Evolutionary conservation across 768 basidiomycete genomes (phyloP), one percentile per base, ranked within the genome.

Genomic region (Calocybe cyanea): DNA sequence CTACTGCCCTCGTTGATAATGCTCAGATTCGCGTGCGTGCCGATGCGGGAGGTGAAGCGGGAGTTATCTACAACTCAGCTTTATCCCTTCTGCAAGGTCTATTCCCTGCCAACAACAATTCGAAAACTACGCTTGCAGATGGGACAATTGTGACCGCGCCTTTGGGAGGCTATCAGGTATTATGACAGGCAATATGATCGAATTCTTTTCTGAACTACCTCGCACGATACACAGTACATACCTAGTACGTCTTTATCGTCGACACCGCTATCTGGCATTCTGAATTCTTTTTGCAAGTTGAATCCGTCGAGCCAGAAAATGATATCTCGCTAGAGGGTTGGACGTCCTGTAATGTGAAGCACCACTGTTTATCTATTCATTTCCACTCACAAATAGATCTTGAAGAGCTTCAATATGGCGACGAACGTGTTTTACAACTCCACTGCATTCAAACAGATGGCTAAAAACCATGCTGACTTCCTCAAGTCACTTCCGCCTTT

Each of bases 81-180:
- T 64, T 77, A 19, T 83, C 87, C 0, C 62, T 88, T 41, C 62
- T 83, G 8, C 87, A 89, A 59, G 87, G 86, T 10, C 58, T 89
- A 35, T 83, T 75, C 65, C 86, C 85, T 2, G 62, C 67, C 2
- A 77, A 71, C 4, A 20, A 52, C 11, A 53, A 59, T 18, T 75
- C 74, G 39, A 76, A 66, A 15, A 77, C 70, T 11, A 77, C 75
- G 0, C 68, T 89, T n/a, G 81, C 86, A 1, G 83, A 90, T 55
- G 80, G 82, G 1, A 72, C 81, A 2, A 74, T 62, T 9, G 62
- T 88, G 45, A 60, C 62, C 2, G 80, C 75, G 7, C 85, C 87
- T 3, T 61, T 87, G 1, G 63, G 61, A 14, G 87, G 87, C 7
- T 89, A 87, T 59, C 85, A 87, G 54, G 63, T 62, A 49, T 51